A percentile compares a stretch with the other conserved stretches of the same genome.
Evolutionary conservation across 768 basidiomycete genomes (phyloP).

Genomic region (Pleurotus djamor): DNA sequence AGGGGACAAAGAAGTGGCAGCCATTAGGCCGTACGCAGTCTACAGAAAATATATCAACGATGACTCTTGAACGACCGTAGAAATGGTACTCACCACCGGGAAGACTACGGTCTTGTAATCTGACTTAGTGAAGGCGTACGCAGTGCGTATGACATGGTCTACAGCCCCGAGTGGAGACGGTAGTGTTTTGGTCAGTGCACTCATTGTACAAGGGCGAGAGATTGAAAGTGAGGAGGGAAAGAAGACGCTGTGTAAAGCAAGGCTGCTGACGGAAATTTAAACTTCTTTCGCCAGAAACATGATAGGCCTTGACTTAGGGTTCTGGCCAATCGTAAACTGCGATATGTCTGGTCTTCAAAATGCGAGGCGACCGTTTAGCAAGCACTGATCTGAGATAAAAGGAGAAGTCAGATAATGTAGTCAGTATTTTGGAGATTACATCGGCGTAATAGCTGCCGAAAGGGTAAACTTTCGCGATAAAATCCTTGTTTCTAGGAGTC

Average conservation of each 20-base stretch:
- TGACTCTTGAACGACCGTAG: background rate
- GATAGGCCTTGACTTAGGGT: no score
- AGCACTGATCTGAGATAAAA: no score
- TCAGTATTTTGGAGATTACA: no score
- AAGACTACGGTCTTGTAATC: conserved; percentile 45
- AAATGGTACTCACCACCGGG: conserved; percentile 35
- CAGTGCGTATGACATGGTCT: background rate
- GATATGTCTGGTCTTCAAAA: no score
- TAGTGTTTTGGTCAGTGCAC: background rate
- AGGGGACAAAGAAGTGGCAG: conserved; percentile 18
- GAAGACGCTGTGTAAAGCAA: background rate
- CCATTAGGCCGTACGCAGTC: conserved; percentile 21
- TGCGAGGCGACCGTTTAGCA: no score
- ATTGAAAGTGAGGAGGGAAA: background rate
- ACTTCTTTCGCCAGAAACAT: background rate
- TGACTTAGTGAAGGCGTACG: conserved; percentile 40
- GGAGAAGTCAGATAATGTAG: no score
- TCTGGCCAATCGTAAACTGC: no score
- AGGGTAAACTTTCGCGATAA: no score
- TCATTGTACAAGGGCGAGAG: background rate
- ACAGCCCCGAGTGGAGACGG: conserved; percentile 1
- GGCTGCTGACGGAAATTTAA: background rate
- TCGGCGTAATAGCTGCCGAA: no score
- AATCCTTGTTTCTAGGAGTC: no score
- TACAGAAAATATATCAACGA: background rate